Conservation (phyloP, 1,284 basidiomycete species). For the Heterobasidion occidentale region DNA sequence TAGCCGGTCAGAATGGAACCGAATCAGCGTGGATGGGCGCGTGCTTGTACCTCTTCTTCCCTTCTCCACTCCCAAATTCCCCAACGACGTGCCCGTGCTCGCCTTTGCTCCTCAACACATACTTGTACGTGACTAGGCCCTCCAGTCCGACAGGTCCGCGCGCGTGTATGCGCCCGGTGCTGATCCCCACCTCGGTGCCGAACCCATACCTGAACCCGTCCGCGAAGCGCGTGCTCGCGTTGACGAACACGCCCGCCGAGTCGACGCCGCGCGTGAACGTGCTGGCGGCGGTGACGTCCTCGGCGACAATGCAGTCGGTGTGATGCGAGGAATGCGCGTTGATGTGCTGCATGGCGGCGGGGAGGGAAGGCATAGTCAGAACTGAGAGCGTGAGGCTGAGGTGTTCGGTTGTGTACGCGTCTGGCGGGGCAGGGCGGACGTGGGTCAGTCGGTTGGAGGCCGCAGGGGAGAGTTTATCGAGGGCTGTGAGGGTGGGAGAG, state of each 20-base stretch:
- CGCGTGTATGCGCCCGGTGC: conserved; percentile 94
- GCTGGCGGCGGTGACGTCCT: background rate
- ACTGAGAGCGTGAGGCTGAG: conserved; percentile 82
- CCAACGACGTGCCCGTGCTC: conserved; percentile 71
- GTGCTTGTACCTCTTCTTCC: conserved; percentile 76
- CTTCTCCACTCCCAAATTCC: conserved; percentile 70
- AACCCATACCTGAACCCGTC: conserved; percentile 98
- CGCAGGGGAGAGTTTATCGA: conserved; percentile 27
- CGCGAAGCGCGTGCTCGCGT: conserved; percentile 92
- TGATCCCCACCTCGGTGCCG: conserved; percentile 97
- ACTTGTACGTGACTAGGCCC: conserved; percentile 93
- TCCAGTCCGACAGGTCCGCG: conserved; percentile 95
- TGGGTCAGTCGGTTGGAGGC: conserved; percentile 33
- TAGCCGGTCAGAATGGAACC: conserved; percentile 37
- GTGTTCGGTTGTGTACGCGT: conserved; percentile 84
- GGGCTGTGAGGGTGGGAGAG: conserved; percentile 45
- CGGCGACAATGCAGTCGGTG: conserved; percentile 92
- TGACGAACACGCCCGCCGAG: conserved; percentile 90
- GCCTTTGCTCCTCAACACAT: conserved; percentile 73
- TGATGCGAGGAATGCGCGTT: conserved; percentile 93
- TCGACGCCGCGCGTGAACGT: conserved; percentile 60
- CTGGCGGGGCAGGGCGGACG: conserved; percentile 43
- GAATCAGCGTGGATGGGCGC: conserved; percentile 35
- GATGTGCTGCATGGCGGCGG: conserved; percentile 81
- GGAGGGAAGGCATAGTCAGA: conserved; percentile 61